phyloP scores from a whole-genome alignment of 2,329 filamentous ascomycete genomes.

The Dendryphion nanum region DNA sequence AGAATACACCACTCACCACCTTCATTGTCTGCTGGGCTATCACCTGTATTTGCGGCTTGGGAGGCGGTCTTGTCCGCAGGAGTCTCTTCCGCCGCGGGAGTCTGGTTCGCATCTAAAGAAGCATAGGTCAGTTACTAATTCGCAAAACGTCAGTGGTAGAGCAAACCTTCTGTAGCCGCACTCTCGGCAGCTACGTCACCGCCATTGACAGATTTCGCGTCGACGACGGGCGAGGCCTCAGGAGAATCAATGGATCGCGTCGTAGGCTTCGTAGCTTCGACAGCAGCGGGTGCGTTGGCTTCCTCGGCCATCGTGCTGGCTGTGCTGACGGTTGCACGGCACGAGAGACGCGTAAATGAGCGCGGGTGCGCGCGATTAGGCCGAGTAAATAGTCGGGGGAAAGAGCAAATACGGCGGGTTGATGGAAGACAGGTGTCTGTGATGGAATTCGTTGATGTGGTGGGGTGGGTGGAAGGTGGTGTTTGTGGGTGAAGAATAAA shows the following conservation, averaged over 20 bases:
- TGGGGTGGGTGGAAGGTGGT: constrained; percentile 33
- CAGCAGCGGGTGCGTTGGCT: constrained; percentile 23
- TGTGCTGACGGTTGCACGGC: constrained; percentile 33
- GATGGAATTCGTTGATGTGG: constrained; percentile 39
- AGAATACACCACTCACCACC: constrained; percentile 19
- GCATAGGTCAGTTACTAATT: no score
- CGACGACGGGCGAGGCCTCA: constrained; percentile 24
- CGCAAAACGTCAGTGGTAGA: no score
- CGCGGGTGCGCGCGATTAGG: constrained; percentile 29
- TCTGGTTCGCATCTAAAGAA: constrained; percentile 10
- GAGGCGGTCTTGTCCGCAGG: constrained; percentile 8
- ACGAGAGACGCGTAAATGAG: constrained; percentile 33
- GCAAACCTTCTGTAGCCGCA: constrained; percentile 29
- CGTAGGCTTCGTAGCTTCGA: constrained; percentile 25
- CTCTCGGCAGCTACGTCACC: constrained; percentile 27
- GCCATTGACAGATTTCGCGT: constrained; percentile 27
- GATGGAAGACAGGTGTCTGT: constrained; percentile 28
- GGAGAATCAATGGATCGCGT: constrained; percentile 30
- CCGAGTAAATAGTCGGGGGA: constrained; percentile 21
- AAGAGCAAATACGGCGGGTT: constrained; percentile 24
- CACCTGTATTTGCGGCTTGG: constrained; percentile 17
- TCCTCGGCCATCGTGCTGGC: constrained; percentile 38
- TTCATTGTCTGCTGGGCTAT: constrained; percentile 20
- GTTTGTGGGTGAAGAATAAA: constrained; percentile 23
- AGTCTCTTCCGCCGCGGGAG: constrained; percentile 2